Evolutionary conservation across 1,284 basidiomycete species (phyloP), one percentile per base, ranked within the genome.

Genomic region (Marasmius oreades): DNA sequence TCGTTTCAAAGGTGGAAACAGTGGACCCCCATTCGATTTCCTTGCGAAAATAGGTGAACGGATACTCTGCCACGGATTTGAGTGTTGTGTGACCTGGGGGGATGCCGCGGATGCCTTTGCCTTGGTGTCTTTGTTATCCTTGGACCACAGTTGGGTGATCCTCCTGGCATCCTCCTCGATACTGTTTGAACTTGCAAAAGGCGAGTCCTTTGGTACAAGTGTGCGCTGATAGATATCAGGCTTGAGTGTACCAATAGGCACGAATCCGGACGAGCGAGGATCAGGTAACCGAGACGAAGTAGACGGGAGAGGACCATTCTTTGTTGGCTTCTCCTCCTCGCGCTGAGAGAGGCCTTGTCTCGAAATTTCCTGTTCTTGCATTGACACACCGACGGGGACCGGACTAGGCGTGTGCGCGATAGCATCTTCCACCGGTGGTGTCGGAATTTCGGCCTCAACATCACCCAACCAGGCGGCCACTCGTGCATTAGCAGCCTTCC

Each of bases 221-320:
- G 68, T 70, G 26, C 61, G 62, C 50, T 61, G 66, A n/a, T 70
- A 63, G 0, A 68, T 67, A 45, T 75, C 73, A 42, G 70, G 65
- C 57, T 77, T 77, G 57, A 82, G 70, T 0, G 82, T 80, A 4
- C 78, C 76, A 11, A 88, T 79, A 0, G 87, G 82, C 18, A 88
- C 75, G 63, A 90, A 90, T 0, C 87, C 87, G 50, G 86, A 88
- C 0, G 87, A 89, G 2, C 86, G 81, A 36, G 86, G 85, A 63
- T 88, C 83, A 0, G 87, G 85, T 20, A 31, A 16, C 14, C 28
- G 23, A 7, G 24, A 31, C 16, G 23, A 14, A 1, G 73, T 66
- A 23, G 71, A 62, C 1, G 73, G 73, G 66, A 42, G 70, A 63
- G 56, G 67, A 69, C 39, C 34, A 50, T 23, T 42, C 6, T 14